Percentiles rank a stretch among this genome's conserved stretches.
These are phyloP conservation scores for Coemansia sp. DNA, from an alignment of 192 early-diverging fungal genomes.

Conservation along the genomic window DNA sequence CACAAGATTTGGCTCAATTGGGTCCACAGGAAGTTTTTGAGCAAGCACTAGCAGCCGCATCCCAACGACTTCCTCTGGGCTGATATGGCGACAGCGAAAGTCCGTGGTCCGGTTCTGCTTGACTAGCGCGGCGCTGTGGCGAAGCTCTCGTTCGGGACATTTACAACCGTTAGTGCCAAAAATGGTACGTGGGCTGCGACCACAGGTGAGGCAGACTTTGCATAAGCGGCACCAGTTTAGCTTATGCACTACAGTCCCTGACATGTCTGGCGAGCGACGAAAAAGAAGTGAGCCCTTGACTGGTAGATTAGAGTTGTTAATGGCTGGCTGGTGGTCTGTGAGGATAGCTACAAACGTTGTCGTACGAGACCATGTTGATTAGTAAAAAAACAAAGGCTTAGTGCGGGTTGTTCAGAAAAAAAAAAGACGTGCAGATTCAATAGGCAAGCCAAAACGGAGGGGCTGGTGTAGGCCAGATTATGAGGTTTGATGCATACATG, in stretches of 20 bases:
- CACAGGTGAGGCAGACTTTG: conserved; percentile 31
- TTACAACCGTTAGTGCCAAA: conserved; percentile 14
- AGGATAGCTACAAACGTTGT: background rate
- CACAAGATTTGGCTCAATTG: conserved; percentile 29
- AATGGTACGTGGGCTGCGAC: conserved; percentile 17
- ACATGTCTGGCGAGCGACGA: background rate
- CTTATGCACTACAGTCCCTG: conserved; percentile 3
- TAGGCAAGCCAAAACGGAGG: background rate
- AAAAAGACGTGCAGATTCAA: background rate
- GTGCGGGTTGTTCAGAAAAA: background rate
- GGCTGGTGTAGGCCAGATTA: background rate
- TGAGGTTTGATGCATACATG: conserved; percentile 8
- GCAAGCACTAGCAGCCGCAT: background rate
- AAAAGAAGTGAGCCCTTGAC: background rate
- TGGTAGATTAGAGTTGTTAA: background rate
- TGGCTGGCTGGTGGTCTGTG: background rate
- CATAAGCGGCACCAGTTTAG: conserved; percentile 54
- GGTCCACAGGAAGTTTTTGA: background rate
- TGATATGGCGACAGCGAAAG: conserved; percentile 41
- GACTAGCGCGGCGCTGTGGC: conserved; percentile 28
- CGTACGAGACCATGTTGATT: background rate
- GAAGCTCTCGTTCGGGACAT: conserved; percentile 20
- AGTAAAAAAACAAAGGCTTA: background rate
- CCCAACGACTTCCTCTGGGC: conserved; percentile 6
- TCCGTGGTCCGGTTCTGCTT: conserved; percentile 26